Evolutionary conservation across 176 grass and related monocot genomes (phyloP).

Genomic region (Rhynchospora pubera): DNA sequence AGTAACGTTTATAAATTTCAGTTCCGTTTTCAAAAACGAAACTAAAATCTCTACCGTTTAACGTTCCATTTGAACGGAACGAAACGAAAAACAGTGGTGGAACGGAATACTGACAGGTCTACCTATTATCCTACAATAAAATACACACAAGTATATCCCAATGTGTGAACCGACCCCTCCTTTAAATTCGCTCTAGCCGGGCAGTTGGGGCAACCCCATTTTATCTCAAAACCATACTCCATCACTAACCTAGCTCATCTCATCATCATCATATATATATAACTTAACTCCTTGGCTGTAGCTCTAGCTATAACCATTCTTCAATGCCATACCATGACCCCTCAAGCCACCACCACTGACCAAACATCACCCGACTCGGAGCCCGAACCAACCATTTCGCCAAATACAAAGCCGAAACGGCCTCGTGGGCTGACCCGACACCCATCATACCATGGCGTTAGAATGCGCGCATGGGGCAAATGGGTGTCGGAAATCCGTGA

Average conservation of each 20-base stretch:
- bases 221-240: neutral
- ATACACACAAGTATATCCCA: neutral
- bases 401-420: neutral
- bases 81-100: too few relatives aligned
- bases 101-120: too few relatives aligned
- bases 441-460: constrained; percentile 58
- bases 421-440: constrained; percentile 20
- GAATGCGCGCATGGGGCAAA: constrained; percentile 83
- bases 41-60: too few relatives aligned
- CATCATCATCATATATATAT: neutral
- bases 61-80: too few relatives aligned
- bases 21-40: too few relatives aligned
- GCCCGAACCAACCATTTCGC: neutral
- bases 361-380: neutral
- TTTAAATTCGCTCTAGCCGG: neutral
- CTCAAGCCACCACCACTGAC: neutral
- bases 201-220: constrained; percentile 10
- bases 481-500: constrained; percentile 93
- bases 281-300: neutral
- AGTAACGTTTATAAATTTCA: too few relatives aligned
- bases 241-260: constrained; percentile 17
- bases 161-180: neutral
- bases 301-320: neutral
- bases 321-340: constrained; percentile 19
- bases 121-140: neutral